Base-by-base conservation (phyloP, 1,139 yeast species). In the Ogataea hybrid region DNA sequence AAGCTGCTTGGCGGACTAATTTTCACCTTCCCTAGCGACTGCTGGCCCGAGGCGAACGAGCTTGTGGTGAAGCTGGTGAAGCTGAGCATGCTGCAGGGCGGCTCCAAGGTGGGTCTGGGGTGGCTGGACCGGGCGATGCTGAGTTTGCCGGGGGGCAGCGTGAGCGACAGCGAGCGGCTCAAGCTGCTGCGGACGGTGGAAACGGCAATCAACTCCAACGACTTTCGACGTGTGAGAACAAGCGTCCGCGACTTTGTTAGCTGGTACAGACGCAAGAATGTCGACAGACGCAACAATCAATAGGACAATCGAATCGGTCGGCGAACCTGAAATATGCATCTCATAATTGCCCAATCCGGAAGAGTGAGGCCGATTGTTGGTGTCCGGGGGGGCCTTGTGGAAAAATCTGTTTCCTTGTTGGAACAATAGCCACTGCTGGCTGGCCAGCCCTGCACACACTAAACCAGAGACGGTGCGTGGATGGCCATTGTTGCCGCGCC, bases 191-290 rank as follows among this genome's bases (percentile, higher is more conserved):
- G 67, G 11, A 73, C 83, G 1, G 70, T 84, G 4, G 70, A 73
- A 12, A 70, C 70, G 10, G 86, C 95, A 0, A 65, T 88, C 37
- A 73, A 70, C 31, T 80, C 83, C 32, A 83, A 79, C 54, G 94
- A 88, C 63, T 80, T 72, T 59, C 76, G 94, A 61, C 73, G 87
- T 54, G 80, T 87, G 25, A 75, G 95, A 55, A 68, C 79, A 5
- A 74, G 84, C 39, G 66, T 89, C 41, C 75, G 79, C 56, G 94
- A 84, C 58, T 90, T 89, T 58, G 79, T 87, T 30, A 77, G 74
- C 42, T 85, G 96, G 87, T 90, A 88, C 62, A 71, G 84, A 20
- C 74, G 96, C 54, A 83, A 89, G 61, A 84, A 87, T 56, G 56
- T 59, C n/a, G 58, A 56, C 35, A 52, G 63, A 40, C 35, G 44